Percentiles rank a stretch among this genome's conserved stretches.
phyloP scores from a whole-genome alignment of 257 asterid species.

The Nicotiana attenuata region DNA sequence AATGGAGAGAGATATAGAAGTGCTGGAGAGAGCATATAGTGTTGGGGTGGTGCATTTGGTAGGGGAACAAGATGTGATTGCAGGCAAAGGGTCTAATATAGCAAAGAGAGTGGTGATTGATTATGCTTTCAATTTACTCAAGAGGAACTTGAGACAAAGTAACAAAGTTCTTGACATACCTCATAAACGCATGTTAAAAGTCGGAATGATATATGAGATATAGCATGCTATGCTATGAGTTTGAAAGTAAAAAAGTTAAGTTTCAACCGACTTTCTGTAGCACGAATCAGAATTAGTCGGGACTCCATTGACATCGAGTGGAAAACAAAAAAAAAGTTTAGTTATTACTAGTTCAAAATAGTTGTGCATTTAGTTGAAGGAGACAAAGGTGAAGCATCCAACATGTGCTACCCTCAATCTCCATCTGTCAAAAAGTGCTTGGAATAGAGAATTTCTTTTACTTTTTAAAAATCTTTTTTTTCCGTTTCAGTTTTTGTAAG shows the following conservation, averaged over 20 bases:
- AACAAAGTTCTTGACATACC: conserved; percentile 50
- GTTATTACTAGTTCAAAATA: background rate
- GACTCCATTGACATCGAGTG: no score
- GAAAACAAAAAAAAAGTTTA: no score
- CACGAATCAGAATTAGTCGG: no score
- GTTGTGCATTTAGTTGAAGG: background rate
- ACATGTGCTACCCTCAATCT: background rate
- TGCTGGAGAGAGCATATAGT: conserved; percentile 33
- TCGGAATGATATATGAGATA: conserved; percentile 52
- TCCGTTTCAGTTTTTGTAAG: background rate
- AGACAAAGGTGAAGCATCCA: background rate
- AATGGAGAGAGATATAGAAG: conserved; percentile 22
- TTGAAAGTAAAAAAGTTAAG: background rate
- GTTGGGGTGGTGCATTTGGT: conserved; percentile 55
- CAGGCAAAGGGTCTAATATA: conserved; percentile 34
- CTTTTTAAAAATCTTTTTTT: background rate
- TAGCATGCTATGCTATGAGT: background rate
- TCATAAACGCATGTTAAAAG: conserved; percentile 56
- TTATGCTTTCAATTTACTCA: conserved; percentile 49
- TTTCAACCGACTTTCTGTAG: no score
- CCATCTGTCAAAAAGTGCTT: background rate
- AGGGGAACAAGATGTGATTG: conserved; percentile 63
- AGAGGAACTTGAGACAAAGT: conserved; percentile 50
- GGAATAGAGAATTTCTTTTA: background rate
- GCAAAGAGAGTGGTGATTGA: conserved; percentile 42